Percentiles rank a stretch among this genome's conserved stretches.
These are phyloP conservation scores for Fusarium denticulatum DNA, from an alignment of 2,329 filamentous ascomycete genomes.

Conservation along the genomic window DNA sequence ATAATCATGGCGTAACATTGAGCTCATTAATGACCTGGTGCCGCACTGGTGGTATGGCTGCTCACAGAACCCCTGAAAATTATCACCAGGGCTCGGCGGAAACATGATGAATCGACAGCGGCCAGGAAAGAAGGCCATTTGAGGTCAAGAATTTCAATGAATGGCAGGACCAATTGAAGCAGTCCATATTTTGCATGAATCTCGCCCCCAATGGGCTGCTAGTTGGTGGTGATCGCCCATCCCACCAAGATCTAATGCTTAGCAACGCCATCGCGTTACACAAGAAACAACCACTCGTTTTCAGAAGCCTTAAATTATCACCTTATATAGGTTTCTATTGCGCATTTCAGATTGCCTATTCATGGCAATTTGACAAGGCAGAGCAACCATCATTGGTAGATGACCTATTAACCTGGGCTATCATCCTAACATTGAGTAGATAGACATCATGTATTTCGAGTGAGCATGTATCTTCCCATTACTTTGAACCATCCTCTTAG, in stretches of 20 bases:
- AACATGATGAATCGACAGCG: not conserved
- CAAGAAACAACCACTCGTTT: not conserved
- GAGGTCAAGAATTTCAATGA: conserved; percentile 18
- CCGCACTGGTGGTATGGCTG: not conserved
- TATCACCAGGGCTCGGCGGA: not conserved
- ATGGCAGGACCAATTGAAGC: no score
- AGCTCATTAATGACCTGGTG: no score
- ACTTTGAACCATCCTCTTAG: no score
- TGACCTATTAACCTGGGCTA: no score
- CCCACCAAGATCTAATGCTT: not conserved
- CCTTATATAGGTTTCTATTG: not conserved
- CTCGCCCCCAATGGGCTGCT: not conserved
- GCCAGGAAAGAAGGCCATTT: rapidly evolving
- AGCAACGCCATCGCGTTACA: not conserved
- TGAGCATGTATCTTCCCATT: no score
- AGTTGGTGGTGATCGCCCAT: not conserved
- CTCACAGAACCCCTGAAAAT: not conserved
- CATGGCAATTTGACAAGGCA: not conserved
- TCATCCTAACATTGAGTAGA: not conserved
- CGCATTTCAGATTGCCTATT: not conserved
- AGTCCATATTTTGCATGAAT: rapidly evolving
- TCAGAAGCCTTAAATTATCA: rapidly evolving
- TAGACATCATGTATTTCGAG: not conserved
- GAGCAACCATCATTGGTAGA: not conserved
- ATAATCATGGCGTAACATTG: not conserved